Evolutionary conservation across 2,329 filamentous ascomycete species (phyloP).

Genomic region (Acarospora socialis): DNA sequence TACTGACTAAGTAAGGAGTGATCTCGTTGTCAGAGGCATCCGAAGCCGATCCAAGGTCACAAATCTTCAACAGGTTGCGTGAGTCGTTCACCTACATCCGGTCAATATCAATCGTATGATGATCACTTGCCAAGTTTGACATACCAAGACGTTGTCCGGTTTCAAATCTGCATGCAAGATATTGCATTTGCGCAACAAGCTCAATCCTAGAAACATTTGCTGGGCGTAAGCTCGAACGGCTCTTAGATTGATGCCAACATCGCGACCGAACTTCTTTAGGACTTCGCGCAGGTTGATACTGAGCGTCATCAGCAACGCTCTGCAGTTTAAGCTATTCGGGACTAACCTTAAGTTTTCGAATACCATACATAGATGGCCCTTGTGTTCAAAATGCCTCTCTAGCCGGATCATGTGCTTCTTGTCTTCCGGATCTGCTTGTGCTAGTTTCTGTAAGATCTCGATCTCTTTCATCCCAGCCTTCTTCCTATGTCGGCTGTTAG

Average conservation of each 20-base stretch:
- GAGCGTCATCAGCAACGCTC: conserved; percentile 1
- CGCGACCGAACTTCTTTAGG: conserved; percentile 87
- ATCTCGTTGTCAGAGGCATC: conserved; percentile 83
- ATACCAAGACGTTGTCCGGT: conserved; percentile 85
- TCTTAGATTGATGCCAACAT: conserved; percentile 77
- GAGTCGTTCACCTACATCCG: conserved; percentile 54
- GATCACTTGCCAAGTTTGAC: conserved; percentile 13
- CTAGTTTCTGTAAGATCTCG: conserved; percentile 77
- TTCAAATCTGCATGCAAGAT: conserved; percentile 94
- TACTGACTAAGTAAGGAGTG: conserved; percentile 87
- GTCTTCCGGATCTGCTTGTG: conserved; percentile 70
- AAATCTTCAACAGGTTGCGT: conserved; percentile 79
- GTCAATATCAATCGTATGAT: conserved; percentile 1
- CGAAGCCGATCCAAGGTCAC: conserved; percentile 91
- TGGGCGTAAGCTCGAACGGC: conserved; percentile 82
- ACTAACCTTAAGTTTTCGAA: conserved; percentile 68
- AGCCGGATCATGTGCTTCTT: conserved; percentile 87
- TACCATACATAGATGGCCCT: conserved; percentile 87
- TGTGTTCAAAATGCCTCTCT: conserved; percentile 80
- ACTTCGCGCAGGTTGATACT: conserved; percentile 86
- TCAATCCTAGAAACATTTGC: conserved; percentile 83
- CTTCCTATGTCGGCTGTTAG: conserved; percentile 29
- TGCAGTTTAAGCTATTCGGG: not conserved
- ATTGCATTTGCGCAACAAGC: conserved; percentile 78
- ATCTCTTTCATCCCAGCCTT: conserved; percentile 94